Percentiles rank a stretch among this genome's conserved stretches.
Conservation (phyloP, 2,329 filamentous ascomycete genomes). For the Pochonia chlamydosporia region DNA sequence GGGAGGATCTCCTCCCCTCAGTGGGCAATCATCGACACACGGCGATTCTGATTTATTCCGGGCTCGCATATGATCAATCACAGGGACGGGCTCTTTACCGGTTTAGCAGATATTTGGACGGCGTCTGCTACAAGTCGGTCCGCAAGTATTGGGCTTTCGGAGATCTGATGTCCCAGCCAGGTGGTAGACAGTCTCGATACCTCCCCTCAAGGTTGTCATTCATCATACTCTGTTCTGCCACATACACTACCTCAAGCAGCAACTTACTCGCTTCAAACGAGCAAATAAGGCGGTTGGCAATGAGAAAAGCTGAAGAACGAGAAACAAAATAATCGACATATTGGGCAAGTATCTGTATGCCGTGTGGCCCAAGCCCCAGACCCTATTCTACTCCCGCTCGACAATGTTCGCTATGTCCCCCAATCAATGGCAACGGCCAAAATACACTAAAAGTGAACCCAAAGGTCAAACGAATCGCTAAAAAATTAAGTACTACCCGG, state of each 20-base stretch:
- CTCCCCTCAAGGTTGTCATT: not conserved
- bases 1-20: too few relatives aligned
- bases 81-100: too few relatives aligned
- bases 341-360: constrained; percentile 7
- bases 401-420: constrained; percentile 8
- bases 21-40: too few relatives aligned
- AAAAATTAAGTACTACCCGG: constrained; percentile 1
- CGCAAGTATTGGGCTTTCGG: too few relatives aligned
- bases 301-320: not conserved
- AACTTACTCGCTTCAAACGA: not conserved
- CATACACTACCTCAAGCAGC: not conserved
- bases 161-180: not conserved
- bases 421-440: not conserved
- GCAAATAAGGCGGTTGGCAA: not conserved
- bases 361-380: constrained; percentile 4
- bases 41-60: too few relatives aligned
- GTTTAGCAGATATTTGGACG: too few relatives aligned
- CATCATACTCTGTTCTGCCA: not conserved
- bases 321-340: not conserved
- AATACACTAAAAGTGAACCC: not conserved
- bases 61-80: too few relatives aligned
- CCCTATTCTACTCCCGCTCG: constrained; percentile 6
- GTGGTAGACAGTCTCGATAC: not conserved
- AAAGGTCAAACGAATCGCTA: constrained; percentile 2
- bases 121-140: too few relatives aligned